Evolutionary conservation across 495 filamentous ascomycete species (phyloP).

Genomic region (Aspergillus taichungensis): DNA sequence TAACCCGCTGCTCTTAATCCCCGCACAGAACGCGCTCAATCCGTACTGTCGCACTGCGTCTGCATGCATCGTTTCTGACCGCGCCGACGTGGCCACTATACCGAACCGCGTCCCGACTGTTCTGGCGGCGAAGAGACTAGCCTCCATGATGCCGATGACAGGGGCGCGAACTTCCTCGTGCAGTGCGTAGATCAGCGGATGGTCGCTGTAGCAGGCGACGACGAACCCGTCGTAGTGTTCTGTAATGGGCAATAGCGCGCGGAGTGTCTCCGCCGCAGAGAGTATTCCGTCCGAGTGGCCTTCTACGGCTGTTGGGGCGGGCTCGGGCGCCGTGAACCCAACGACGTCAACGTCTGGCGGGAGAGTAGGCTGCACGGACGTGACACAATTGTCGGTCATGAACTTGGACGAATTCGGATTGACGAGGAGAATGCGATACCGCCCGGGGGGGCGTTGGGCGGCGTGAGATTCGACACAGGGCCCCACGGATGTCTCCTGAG

Average conservation of each 20-base stretch:
- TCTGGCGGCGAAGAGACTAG: slow-evolving; percentile 26
- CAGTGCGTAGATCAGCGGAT: slow-evolving; percentile 40
- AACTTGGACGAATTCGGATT: slow-evolving; percentile 40
- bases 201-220: slow-evolving; percentile 41
- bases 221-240: slow-evolving; percentile 39
- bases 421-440: slow-evolving; percentile 27
- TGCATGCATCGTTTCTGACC: slow-evolving; percentile 29
- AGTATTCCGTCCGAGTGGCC: slow-evolving; percentile 35
- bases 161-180: slow-evolving; percentile 36
- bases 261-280: slow-evolving; percentile 28
- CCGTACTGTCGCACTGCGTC: slow-evolving; percentile 35
- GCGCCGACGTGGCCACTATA: slow-evolving; percentile 28
- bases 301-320: slow-evolving; percentile 39
- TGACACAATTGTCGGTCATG: slow-evolving; percentile 38
- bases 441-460: no score
- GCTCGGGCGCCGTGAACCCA: slow-evolving; percentile 37
- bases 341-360: slow-evolving; percentile 31
- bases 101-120: slow-evolving; percentile 33
- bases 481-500: not conserved
- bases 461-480: no score
- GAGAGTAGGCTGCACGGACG: slow-evolving; percentile 27
- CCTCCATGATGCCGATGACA: slow-evolving; percentile 45
- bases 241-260: slow-evolving; percentile 29
- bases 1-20: slow-evolving; percentile 27
- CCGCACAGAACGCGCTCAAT: slow-evolving; percentile 28